Evolutionary conservation across 257 asterid species (phyloP).

Genomic region (Lycium barbarum): DNA sequence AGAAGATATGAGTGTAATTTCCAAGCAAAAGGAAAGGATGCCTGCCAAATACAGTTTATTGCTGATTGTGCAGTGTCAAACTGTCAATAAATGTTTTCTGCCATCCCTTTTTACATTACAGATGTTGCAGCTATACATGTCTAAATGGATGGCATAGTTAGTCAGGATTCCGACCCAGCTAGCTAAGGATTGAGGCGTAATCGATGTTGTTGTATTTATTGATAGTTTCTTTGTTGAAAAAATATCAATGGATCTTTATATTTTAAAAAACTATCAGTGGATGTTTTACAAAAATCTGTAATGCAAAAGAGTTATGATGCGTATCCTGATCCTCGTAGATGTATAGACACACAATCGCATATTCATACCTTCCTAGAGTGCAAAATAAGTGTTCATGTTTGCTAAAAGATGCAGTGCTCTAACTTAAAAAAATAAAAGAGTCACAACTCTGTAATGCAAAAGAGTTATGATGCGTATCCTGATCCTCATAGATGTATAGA

Average conservation of each 20-base stretch:
- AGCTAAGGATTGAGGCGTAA: background rate
- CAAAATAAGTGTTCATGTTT: background rate
- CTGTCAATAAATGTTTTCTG: background rate
- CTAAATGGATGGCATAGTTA: background rate
- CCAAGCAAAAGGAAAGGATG: background rate
- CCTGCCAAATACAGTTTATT: background rate
- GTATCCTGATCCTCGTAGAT: background rate
- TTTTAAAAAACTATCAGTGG: background rate
- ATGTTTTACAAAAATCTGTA: background rate
- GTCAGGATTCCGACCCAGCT: conserved; percentile 6
- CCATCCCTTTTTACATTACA: background rate
- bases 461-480: background rate
- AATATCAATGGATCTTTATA: background rate
- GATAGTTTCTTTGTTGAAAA: background rate
- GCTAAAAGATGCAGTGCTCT: background rate
- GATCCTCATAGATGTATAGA: no score
- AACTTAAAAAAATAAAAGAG: no score
- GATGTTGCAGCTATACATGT: background rate
- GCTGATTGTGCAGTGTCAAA: conserved; percentile 12
- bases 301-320: conserved; percentile 11
- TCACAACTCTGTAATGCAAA: background rate
- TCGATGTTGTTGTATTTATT: conserved; percentile 10
- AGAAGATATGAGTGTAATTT: conserved; percentile 13
- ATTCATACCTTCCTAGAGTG: background rate
- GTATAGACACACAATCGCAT: background rate